phyloP scores from a whole-genome alignment of 2,329 filamentous ascomycete genomes.

The Fusarium circinatum region DNA sequence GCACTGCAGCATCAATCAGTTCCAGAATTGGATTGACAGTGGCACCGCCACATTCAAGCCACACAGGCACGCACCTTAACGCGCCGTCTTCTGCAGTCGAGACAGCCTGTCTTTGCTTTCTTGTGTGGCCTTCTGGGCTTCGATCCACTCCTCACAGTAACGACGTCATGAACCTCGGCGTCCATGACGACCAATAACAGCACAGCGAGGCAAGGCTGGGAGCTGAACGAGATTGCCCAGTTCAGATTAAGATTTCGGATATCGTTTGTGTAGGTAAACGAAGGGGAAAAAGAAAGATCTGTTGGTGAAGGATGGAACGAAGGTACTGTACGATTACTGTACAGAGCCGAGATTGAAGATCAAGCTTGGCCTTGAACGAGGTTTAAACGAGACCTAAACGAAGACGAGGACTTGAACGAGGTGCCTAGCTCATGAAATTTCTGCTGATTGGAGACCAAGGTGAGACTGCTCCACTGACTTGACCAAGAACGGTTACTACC shows the following conservation, averaged over 20 bases:
- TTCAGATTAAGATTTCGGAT: neutral
- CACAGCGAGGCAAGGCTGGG: neutral
- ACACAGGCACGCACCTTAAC: neutral
- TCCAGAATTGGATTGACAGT: neutral
- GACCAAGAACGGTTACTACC: neutral
- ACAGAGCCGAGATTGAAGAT: neutral
- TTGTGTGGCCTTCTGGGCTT: constrained; percentile 8
- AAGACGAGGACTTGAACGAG: neutral
- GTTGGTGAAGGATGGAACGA: neutral
- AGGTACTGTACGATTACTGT: neutral
- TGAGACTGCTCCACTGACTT: neutral
- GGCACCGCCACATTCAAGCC: neutral
- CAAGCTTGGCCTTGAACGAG: neutral
- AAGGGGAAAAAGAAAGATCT: neutral
- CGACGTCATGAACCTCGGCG: neutral
- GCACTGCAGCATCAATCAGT: neutral
- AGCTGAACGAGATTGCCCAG: too few species aligned
- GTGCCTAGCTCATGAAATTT: neutral
- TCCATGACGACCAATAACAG: neutral
- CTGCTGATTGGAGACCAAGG: neutral
- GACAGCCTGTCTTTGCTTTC: constrained; percentile 8
- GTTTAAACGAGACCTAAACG: neutral
- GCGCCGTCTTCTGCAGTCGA: constrained; percentile 8
- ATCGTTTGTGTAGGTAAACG: neutral
- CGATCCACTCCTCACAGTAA: neutral